Evolutionary conservation across 805 yeast species (phyloP).

Genomic region (Yarrowia sp.): DNA sequence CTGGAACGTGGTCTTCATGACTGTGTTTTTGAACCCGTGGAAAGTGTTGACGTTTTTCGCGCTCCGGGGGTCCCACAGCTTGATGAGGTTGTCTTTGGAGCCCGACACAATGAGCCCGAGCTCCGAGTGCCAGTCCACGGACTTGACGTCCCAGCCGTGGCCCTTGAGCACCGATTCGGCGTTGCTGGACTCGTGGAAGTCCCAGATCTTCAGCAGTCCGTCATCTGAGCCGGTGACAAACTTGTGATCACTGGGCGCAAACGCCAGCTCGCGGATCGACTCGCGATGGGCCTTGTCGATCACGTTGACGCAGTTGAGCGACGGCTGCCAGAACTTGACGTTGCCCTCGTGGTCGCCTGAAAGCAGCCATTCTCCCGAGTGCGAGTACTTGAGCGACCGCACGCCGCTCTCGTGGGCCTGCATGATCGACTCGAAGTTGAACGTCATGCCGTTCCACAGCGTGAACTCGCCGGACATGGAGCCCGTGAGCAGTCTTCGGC

Average conservation of each 20-base stretch:
- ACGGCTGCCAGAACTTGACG: constrained; percentile 97
- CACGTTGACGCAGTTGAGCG: constrained; percentile 90
- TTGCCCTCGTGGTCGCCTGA: constrained; percentile 93
- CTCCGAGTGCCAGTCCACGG: constrained; percentile 95
- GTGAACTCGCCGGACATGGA: constrained; percentile 95
- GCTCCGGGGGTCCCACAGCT: constrained; percentile 93
- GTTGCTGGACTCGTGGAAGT: constrained; percentile 63
- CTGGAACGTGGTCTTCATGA: constrained; percentile 85
- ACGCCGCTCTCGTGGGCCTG: constrained; percentile 97
- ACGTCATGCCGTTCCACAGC: constrained; percentile 94
- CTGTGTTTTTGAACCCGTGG: constrained; percentile 93
- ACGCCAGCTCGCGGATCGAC: constrained; percentile 84
- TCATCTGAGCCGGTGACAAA: constrained; percentile 97
- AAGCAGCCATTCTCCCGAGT: constrained; percentile 91
- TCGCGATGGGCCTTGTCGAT: constrained; percentile 74
- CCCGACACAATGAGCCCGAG: constrained; percentile 89
- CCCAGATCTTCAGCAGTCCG: constrained; percentile 89
- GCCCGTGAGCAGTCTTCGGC: constrained; percentile 86
- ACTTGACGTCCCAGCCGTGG: constrained; percentile 98
- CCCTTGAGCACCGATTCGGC: constrained; percentile 77
- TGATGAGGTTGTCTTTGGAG: constrained; percentile 91
- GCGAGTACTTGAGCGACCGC: constrained; percentile 78
- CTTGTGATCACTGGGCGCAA: constrained; percentile 87
- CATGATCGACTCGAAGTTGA: constrained; percentile 95
- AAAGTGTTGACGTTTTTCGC: constrained; percentile 77